Base-by-base conservation (phyloP, 108 stramenopile genomes). In the Craspedostauros australis region DNA sequence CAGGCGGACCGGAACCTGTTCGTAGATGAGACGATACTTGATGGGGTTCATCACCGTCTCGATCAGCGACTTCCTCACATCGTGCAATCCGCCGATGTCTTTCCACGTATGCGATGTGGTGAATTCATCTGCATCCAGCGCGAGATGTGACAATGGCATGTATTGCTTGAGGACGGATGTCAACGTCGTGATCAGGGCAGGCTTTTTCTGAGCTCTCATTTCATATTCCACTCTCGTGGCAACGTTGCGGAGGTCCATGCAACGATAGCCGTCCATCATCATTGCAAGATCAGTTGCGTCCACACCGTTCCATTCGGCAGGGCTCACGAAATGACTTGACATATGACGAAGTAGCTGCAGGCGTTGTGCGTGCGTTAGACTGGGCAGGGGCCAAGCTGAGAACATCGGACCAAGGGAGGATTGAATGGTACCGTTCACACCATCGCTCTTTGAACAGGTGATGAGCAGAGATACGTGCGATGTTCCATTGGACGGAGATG, bases 81-180 rank as follows among this genome's bases (percentile, higher is more conserved):
- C 38, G 32, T 74, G 85, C 18, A 89, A 54, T 21, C 91, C 91
- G 7, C 87, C 91, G 34, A 93, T 61, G 26, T 73, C 74, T 6
- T 50, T 15, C 91, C 91, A 92, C 39, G 58, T 46, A 1, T 60
- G 26, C 1, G 50, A 22, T 3, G 3, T 39, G 6, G 56, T 36
- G 2, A 24, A 24, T 20, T 48, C 29, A 3, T 25, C 7, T 27
- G 45, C 51, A 14, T 44, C 37, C 25, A 43, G 37, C n/a, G 34
- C 29, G 24, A 66, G 31, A 28, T 52, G 59, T 22, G 68, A 32
- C 6, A 76, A 21, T 11, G 74, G 68, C 14, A 42, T 45, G 53
- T 43, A 64, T 1, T 62, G 40, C 2, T 42, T 28, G 11, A 75
- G 42, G 21, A 48, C 66, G 1, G 18, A 33, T 5, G 11, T n/a